Evolutionary conservation across 176 grass and related monocot species (phyloP), one percentile per base, ranked within the genome.

Genomic region (Rhynchospora breviuscula): DNA sequence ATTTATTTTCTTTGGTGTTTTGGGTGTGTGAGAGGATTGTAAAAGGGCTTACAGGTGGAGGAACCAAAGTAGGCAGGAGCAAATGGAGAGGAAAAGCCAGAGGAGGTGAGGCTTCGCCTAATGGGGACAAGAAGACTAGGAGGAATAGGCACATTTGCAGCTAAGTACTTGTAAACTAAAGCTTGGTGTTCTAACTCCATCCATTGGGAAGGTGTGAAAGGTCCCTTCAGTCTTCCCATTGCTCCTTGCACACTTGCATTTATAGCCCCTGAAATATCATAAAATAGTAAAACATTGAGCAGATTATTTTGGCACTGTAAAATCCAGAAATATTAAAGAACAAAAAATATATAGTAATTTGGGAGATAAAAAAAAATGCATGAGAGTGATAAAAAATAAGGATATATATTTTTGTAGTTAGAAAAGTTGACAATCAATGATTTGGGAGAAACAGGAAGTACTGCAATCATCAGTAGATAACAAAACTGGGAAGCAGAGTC

Each of bases 181-280:
- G 92, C 95, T 81, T 98, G 95, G 83, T 95, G 95, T 76, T 98
- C 95, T 84, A 98, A 82, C 85, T 98, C 95, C 79, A 93, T 90
- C 95, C 95, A 98, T 67, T 98, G 95, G 29, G 92, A 93, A 67
- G 92, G 91, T 14, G 95, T 98, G 89, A 98, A 98, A 45, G 95
- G 95, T 9, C 84, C 90, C 83, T 92, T 93, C 76, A 89, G 69
- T 87, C 95, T 83, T 87, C 89, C 88, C 84, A 94, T 88, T 53
- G 87, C 89, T 5, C 86, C 90, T 71, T 93, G 91, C 74, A 98
- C 85, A 81, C 86, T 89, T 84, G 74, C 83, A 85, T 84, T 89
- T 86, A 91, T 86, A 91, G 87, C 84, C 72, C 85, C 74, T 13
- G 92, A 91, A 87, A 17, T 82, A 81, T 63, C 40, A 63, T 18